Percentiles rank a stretch among this genome's conserved stretches.
These are phyloP conservation scores for Plantago elongata DNA, from an alignment of 257 asterid species.

Conservation along the genomic window DNA sequence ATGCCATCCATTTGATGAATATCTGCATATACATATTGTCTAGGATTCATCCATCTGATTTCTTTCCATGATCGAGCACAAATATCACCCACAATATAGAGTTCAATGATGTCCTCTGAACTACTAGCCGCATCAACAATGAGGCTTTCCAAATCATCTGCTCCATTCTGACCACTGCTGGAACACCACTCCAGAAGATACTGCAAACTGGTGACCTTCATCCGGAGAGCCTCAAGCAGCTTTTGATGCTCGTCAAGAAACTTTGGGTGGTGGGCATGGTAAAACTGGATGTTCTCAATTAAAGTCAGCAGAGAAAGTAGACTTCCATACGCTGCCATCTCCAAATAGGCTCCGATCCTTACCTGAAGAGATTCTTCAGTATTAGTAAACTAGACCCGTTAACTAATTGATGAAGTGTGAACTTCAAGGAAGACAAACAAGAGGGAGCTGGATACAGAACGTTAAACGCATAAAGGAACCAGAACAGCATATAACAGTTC, in stretches of 20 bases:
- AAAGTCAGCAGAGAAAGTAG: slow-evolving; percentile 1
- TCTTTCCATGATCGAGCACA: not conserved
- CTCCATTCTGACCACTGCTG: not conserved
- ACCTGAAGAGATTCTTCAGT: no score
- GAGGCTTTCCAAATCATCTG: not conserved
- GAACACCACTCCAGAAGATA: not conserved
- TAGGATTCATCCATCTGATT: not conserved
- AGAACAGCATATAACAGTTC: no score
- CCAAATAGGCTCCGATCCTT: not conserved
- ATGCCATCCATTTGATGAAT: no score
- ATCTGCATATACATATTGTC: not conserved
- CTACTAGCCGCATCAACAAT: not conserved
- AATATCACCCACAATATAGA: not conserved
- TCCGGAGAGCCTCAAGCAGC: not conserved
- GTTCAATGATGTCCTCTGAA: not conserved
- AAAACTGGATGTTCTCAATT: not conserved
- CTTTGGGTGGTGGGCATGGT: not conserved
- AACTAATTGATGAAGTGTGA: no score
- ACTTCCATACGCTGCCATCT: slow-evolving; percentile 6
- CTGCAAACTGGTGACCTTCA: not conserved
- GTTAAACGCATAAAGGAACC: no score
- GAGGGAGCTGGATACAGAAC: no score
- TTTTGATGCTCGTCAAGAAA: not conserved
- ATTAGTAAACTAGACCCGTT: no score
- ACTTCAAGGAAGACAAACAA: no score